Evolutionary conservation across 2,329 filamentous ascomycete species (phyloP).

Genomic region (Fusarium oligoseptatum): DNA sequence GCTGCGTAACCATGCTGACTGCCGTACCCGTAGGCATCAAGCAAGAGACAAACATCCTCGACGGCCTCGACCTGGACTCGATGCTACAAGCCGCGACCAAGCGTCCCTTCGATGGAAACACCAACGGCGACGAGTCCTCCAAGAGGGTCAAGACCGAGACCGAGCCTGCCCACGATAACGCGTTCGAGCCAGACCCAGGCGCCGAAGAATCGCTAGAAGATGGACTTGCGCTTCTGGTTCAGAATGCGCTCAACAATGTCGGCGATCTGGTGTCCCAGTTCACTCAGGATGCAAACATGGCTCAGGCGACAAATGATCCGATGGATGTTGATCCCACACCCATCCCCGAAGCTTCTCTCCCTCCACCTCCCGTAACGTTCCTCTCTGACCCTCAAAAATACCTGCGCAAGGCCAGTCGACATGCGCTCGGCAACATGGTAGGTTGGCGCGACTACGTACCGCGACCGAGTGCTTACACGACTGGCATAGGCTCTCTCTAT

Average conservation of each 20-base stretch:
- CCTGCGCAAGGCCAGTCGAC: conserved; percentile 54
- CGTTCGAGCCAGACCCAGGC: conserved; percentile 37
- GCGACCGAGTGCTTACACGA: conserved; percentile 29
- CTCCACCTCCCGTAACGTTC: conserved; percentile 50
- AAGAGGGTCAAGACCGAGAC: conserved; percentile 53
- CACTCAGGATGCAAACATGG: conserved; percentile 41
- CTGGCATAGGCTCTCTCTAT: conserved; percentile 54
- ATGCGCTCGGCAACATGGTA: conserved; percentile 59
- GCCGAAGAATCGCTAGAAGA: conserved; percentile 52
- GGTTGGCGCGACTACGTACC: conserved; percentile 37
- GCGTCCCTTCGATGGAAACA: conserved; percentile 53
- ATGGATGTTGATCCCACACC: conserved; percentile 52
- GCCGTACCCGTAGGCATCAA: conserved; percentile 52
- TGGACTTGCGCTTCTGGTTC: conserved; percentile 54
- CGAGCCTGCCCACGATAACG: conserved; percentile 36
- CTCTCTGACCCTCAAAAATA: conserved; percentile 54
- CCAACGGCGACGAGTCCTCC: conserved; percentile 46
- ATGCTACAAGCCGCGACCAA: conserved; percentile 54
- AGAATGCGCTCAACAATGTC: conserved; percentile 57
- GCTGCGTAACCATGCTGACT: conserved; percentile 42
- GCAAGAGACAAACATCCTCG: conserved; percentile 54
- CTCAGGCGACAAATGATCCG: conserved; percentile 46
- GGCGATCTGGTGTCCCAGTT: conserved; percentile 54
- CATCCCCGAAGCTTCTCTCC: conserved; percentile 44
- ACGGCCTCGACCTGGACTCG: conserved; percentile 52